Conservation (phyloP, 208 protist genomes). For the Entamoeba invadens region DNA sequence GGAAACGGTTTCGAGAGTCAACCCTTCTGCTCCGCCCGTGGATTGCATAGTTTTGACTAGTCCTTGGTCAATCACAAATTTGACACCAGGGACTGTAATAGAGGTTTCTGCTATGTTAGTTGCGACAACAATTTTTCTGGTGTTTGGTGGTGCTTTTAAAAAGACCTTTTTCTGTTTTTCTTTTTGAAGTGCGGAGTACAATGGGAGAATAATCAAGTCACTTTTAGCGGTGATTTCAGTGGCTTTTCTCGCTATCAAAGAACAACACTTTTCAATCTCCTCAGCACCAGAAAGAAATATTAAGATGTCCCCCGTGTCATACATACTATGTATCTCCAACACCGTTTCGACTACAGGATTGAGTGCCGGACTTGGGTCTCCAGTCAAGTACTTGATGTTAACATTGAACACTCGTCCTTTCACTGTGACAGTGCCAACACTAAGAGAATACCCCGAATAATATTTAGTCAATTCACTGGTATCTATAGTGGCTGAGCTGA, state of each 20-base stretch:
- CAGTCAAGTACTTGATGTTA: not conserved
- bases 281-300: not conserved
- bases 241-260: slow-evolving; percentile 23
- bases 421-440: slow-evolving; percentile 41
- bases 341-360: slow-evolving; percentile 15
- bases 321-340: not conserved
- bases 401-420: not conserved
- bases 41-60: not conserved
- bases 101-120: slow-evolving; percentile 32
- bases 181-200: not conserved
- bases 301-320: not conserved
- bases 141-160: not conserved
- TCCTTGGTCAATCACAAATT: slow-evolving; percentile 15
- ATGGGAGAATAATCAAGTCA: not conserved
- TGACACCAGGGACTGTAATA: slow-evolving; percentile 20
- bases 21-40: not conserved
- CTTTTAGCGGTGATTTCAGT: not conserved
- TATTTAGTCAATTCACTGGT: not conserved
- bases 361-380: slow-evolving; percentile 13
- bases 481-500: not conserved
- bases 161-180: not conserved
- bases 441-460: slow-evolving; percentile 32
- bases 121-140: slow-evolving; percentile 12
- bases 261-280: slow-evolving; percentile 38
- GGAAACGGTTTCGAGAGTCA: not conserved